Base-by-base conservation (phyloP, 805 yeast species). In the Candida xiaguanensis region DNA sequence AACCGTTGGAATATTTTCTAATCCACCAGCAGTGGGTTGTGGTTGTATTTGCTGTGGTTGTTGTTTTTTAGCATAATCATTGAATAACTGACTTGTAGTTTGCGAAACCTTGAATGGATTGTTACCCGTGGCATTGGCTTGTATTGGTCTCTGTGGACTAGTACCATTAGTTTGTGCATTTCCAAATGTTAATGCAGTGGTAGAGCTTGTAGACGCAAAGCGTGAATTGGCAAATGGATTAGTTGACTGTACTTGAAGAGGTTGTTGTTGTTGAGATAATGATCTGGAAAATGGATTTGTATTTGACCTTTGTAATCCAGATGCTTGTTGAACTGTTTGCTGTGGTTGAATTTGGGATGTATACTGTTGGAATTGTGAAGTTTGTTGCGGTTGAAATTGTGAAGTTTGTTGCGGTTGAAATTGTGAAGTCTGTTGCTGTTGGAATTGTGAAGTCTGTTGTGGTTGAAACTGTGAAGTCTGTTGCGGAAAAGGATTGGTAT, bases 11-110 rank as follows among this genome's bases (percentile, higher is more conserved):
- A 82, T 56, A 36, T 65, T 64, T 52, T 84, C 90, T 43, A 80
- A 68, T 0, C 90, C 91, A 3, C 90, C 91, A 24, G 87, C 84
- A 2, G 88, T 82, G 2, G 78, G 73, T 51, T 77, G 83, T 12
- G 70, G 63, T 49, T 67, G 61, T 48, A 74, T 40, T 36, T 59
- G 44, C 46, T 56, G 52, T 40, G 47, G 59, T 20, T 38, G 40
- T 19, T 49, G 52, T 13, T 37, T 34, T 20, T 38, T 31, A 27
- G 38, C 38, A 14, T 43, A 40, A n/a, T 34, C 39, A 36, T 56
- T 46, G 38, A 68, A 68, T 27, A 65, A 55, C 32, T 52, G 50
- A 18, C 61, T 44, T 12, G 72, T 61, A 28, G 65, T 50, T 30
- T 52, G 59, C 9, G 72, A 58, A 14, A 65, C 64, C 44, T 77